Conservation (phyloP, 208 protist species). For the Crithidia thermophila region DNA sequence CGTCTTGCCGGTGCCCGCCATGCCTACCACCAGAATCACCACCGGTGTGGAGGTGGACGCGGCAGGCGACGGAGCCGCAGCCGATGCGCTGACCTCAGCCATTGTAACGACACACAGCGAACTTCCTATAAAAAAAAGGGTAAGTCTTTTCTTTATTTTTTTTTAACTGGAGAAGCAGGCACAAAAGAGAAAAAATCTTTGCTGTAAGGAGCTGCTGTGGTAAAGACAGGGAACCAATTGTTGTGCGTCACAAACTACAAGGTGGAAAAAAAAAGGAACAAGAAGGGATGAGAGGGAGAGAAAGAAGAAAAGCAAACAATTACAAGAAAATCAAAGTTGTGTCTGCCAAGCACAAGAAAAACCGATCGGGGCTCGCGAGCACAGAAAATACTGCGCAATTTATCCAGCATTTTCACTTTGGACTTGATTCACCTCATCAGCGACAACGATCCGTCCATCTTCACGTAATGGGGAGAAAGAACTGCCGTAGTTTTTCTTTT, state of each 20-base stretch:
- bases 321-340: conserved; percentile 1
- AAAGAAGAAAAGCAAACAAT: conserved; percentile 16
- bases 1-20: conserved; percentile 99
- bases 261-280: conserved; percentile 5
- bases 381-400: too few relatives aligned
- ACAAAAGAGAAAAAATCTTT: too few relatives aligned
- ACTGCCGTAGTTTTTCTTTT: background rate
- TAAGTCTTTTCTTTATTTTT: too few relatives aligned
- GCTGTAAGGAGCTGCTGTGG: too few relatives aligned
- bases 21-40: conserved; percentile 98
- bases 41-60: conserved; percentile 66
- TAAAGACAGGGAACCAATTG: too few relatives aligned
- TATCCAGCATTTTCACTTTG: too few relatives aligned
- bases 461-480: background rate
- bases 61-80: background rate
- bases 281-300: background rate
- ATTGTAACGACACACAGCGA: background rate
- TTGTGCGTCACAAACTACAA: conserved; percentile 2
- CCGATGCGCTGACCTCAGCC: conserved; percentile 1
- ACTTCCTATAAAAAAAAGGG: background rate
- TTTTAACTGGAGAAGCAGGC: too few relatives aligned
- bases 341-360: too few relatives aligned
- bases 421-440: too few relatives aligned
- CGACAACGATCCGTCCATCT: too few relatives aligned
- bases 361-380: too few relatives aligned